Base-by-base conservation (phyloP, 1,139 yeast species). In the Candida labiduridarum region DNA sequence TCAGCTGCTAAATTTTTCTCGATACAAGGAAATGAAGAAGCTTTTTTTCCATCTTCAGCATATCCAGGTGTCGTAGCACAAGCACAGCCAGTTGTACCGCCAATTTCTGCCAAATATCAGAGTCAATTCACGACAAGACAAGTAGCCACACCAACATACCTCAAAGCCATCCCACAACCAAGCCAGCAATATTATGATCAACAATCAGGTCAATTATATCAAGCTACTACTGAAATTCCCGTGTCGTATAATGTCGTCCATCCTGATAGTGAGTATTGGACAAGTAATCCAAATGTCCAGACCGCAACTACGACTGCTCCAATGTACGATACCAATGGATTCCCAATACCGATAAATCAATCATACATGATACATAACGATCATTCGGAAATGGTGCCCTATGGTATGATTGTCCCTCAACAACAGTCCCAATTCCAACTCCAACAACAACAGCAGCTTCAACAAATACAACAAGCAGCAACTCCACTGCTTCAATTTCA, bases 221-320 rank as follows among this genome's bases (percentile, higher is more conserved):
- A 54, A 12, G 41, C 48, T n/a, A n/a, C 41, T 10, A 38, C 41
- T 1, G 54, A 54, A 34, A 30, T 42, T 2, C 48, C 50, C 2
- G 34, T 48, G 2, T 34, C 49, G 6, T 52, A 55, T 44, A 53
- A 52, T 31, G 55, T 59, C 1, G 45, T 49, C 2, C 52, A 49
- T 39, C 58, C 54, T n/a, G 67, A 59, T 29, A 60, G 55, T 9
- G 68, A 64, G 19, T 62, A 62, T 48, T 64, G 67, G 66, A 50
- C 56, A n/a, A 63, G 56, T 34, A 44, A 43, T 18, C 41, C 49
- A 16, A 33, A 33, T 19, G 52, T 46, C 2, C 50, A 42, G 11
- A 40, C 46, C 25, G 44, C 49, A 14, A 45, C 45, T 7, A 45
- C 47, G 10, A 38, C 45, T 10, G 50, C 49, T 10, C 50, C 53